Evolutionary conservation across 768 basidiomycete genomes (phyloP).

Genomic region (Auriscalpium orientale): DNA sequence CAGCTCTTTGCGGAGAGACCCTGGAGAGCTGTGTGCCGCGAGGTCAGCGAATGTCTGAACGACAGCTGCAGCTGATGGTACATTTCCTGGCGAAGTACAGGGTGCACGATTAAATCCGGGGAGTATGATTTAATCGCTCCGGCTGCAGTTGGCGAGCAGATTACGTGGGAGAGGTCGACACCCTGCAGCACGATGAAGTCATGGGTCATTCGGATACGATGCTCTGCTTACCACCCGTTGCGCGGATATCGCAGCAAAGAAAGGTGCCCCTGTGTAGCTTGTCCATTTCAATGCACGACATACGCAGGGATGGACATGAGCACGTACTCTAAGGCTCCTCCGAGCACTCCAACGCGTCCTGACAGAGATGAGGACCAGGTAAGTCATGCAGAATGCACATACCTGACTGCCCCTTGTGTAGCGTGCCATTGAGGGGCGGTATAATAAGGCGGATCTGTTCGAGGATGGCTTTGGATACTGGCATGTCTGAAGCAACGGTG

Average conservation of each 20-base stretch:
- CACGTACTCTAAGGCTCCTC: conserved; percentile 86
- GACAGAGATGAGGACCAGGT: background rate
- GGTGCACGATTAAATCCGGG: conserved; percentile 95
- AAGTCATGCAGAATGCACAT: conserved; percentile 15
- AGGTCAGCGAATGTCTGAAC: background rate
- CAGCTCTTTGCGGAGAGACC: conserved; percentile 43
- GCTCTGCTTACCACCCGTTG: conserved; percentile 72
- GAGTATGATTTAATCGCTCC: conserved; percentile 95
- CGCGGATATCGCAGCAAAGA: conserved; percentile 89
- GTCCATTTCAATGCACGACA: background rate
- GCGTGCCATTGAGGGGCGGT: conserved; percentile 78
- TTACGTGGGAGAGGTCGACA: conserved; percentile 93
- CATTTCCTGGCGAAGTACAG: conserved; percentile 69
- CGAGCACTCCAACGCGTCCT: conserved; percentile 90
- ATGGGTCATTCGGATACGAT: background rate
- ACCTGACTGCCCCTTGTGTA: conserved; percentile 97
- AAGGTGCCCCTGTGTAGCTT: conserved; percentile 96
- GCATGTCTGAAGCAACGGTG: conserved; percentile 39
- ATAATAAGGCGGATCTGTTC: conserved; percentile 77
- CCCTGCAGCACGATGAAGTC: conserved; percentile 41
- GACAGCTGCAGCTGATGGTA: conserved; percentile 20
- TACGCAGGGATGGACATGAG: background rate
- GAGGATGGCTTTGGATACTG: conserved; percentile 51
- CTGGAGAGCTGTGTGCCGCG: conserved; percentile 32
- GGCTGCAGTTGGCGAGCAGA: conserved; percentile 90